These are phyloP conservation scores for Rubroboletus satanas DNA, from an alignment of 768 basidiomycete genomes.

Conservation along the genomic window DNA sequence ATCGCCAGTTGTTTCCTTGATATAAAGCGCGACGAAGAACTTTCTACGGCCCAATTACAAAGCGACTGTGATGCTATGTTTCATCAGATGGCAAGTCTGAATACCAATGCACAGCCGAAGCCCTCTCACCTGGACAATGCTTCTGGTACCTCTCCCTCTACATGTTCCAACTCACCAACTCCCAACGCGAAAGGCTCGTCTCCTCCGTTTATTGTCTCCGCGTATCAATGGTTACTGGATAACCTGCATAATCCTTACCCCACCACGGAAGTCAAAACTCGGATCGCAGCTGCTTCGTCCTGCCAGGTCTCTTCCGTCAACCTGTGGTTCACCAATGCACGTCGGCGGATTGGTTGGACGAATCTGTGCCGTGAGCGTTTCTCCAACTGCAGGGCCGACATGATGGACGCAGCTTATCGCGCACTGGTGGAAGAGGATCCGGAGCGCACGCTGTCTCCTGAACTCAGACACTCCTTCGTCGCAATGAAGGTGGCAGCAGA, in stretches of 20 bases:
- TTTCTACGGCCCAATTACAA: accelerated
- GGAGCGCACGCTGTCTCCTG: conserved; percentile 2
- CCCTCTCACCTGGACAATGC: background rate
- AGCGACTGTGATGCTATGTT: conserved; percentile 8
- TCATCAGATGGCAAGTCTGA: background rate
- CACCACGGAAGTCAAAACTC: conserved; percentile 23
- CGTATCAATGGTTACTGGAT: conserved; percentile 40
- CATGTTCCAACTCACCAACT: background rate
- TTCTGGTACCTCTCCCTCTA: background rate
- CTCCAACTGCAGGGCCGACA: conserved; percentile 23
- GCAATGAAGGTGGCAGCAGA: conserved; percentile 32
- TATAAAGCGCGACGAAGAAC: conserved; percentile 1
- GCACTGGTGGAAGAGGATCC: conserved; percentile 26
- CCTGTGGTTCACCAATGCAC: conserved; percentile 45
- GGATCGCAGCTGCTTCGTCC: conserved; percentile 18
- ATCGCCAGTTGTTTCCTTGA: conserved; percentile 7
- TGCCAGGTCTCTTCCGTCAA: conserved; percentile 32
- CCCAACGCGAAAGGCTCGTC: background rate
- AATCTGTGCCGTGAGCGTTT: conserved; percentile 31
- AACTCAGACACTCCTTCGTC: conserved; percentile 26
- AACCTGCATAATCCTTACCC: conserved; percentile 57
- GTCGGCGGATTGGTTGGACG: conserved; percentile 55
- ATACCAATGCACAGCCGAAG: background rate
- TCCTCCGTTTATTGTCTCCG: conserved; percentile 6
- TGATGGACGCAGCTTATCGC: conserved; percentile 27